Evolutionary conservation across 2,329 filamentous ascomycete genomes (phyloP).

Genomic region (Monosporascus sp.): DNA sequence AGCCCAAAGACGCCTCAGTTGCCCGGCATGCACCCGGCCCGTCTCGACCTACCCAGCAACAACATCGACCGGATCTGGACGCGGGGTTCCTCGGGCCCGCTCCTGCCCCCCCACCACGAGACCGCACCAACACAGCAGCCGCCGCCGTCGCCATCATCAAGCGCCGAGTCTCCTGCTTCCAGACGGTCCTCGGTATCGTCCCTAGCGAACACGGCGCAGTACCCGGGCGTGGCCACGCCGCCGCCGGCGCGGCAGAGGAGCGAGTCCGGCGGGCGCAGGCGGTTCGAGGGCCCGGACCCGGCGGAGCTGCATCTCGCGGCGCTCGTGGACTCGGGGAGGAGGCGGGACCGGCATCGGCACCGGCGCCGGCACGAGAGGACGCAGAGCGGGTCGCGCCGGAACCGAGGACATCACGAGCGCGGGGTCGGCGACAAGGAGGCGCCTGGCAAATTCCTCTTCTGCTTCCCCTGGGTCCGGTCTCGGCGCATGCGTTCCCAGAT

Average conservation of each 20-base stretch:
- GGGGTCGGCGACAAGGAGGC: constrained; percentile 8
- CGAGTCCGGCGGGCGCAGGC: constrained; percentile 13
- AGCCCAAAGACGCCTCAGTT: constrained; percentile 46
- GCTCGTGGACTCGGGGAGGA: constrained; percentile 35
- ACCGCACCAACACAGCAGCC: constrained; percentile 2
- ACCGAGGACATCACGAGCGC: constrained; percentile 11
- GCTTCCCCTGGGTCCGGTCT: constrained; percentile 53
- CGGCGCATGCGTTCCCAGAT: constrained; percentile 50
- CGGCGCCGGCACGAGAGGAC: constrained; percentile 3
- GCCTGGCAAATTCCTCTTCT: constrained; percentile 45
- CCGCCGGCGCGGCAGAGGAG: constrained; percentile 13
- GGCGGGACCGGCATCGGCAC: constrained; percentile 25
- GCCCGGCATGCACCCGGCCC: constrained; percentile 20
- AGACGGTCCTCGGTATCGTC: neutral
- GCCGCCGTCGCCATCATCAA: constrained; percentile 1
- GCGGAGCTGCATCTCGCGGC: constrained; percentile 44
- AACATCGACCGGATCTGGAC: constrained; percentile 36
- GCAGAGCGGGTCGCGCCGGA: constrained; percentile 2
- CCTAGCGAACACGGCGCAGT: constrained; percentile 5
- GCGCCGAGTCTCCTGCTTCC: neutral
- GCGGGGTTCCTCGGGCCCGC: constrained; percentile 28
- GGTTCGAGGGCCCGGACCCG: constrained; percentile 39
- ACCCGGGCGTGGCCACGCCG: constrained; percentile 17
- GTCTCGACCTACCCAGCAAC: constrained; percentile 36
- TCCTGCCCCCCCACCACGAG: constrained; percentile 5